Conservation (phyloP, 2,329 filamentous ascomycete genomes). For the Diaporthe citriasiana region DNA sequence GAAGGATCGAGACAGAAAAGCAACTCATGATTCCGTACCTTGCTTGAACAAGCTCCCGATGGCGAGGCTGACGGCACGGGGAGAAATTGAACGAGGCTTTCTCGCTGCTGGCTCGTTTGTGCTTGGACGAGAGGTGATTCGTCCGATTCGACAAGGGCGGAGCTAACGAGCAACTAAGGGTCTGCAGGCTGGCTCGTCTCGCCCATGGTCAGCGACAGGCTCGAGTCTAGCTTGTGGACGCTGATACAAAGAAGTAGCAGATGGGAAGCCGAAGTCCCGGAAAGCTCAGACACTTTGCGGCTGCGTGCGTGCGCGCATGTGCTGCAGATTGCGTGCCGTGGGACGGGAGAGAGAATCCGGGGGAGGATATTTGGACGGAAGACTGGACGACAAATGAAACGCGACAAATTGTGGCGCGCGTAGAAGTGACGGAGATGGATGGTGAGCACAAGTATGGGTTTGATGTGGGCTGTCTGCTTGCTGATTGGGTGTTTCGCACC, state of each 20-base stretch:
- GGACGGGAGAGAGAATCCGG: constrained; percentile 12
- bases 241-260: neutral
- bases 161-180: constrained; percentile 16
- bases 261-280: neutral
- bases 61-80: constrained; percentile 9
- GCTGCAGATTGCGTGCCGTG: constrained; percentile 17
- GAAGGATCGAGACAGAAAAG: constrained; percentile 12
- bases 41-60: neutral
- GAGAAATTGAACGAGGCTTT: neutral
- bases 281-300: constrained; percentile 22
- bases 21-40: constrained; percentile 14
- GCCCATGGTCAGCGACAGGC: constrained; percentile 17
- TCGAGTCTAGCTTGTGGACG: neutral
- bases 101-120: neutral
- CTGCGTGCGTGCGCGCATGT: constrained; percentile 4
- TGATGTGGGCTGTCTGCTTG: constrained; percentile 1
- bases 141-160: constrained; percentile 1
- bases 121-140: neutral
- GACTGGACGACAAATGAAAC: constrained; percentile 26
- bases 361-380: constrained; percentile 4
- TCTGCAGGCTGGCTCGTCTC: constrained; percentile 21
- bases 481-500: constrained; percentile 24
- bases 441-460: neutral
- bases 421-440: neutral
- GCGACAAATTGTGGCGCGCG: neutral